A percentile compares a stretch with the other conserved stretches of the same genome.
Conservation (phyloP, 257 asterid genomes). For the Anisodus tanguticus region DNA sequence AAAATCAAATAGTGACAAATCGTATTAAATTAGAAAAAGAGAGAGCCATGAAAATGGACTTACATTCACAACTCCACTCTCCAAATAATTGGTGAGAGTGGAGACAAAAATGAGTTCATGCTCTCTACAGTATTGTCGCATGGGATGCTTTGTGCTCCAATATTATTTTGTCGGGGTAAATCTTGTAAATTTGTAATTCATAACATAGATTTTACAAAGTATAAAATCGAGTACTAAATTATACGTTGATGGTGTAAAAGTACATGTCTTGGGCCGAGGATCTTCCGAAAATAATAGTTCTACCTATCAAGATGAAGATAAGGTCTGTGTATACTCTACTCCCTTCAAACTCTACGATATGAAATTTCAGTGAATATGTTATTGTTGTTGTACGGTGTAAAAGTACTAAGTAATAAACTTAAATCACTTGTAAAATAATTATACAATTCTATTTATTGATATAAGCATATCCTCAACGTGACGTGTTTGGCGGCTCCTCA, state of each 20-base stretch:
- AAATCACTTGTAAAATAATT: too few species aligned
- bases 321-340: too few species aligned
- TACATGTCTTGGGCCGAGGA: too few species aligned
- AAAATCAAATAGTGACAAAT: not conserved
- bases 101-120: constrained; percentile 11
- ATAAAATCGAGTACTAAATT: not conserved
- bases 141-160: not conserved
- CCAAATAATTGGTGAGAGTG: constrained; percentile 14
- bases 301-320: too few species aligned
- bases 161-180: constrained; percentile 10
- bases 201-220: not conserved
- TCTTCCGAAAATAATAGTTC: too few species aligned
- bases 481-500: constrained; percentile 24
- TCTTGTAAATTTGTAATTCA: not conserved
- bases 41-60: not conserved
- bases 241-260: not conserved
- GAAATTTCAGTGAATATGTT: too few species aligned
- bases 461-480: constrained; percentile 28
- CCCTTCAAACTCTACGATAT: too few species aligned
- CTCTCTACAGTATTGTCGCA: not conserved
- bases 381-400: too few species aligned
- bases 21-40: not conserved
- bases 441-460: not conserved
- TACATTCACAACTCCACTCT: constrained; percentile 15
- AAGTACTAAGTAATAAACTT: not conserved